These are phyloP conservation scores for Pichia sp. DNA, from an alignment of 1,139 yeast species.

Conservation along the genomic window DNA sequence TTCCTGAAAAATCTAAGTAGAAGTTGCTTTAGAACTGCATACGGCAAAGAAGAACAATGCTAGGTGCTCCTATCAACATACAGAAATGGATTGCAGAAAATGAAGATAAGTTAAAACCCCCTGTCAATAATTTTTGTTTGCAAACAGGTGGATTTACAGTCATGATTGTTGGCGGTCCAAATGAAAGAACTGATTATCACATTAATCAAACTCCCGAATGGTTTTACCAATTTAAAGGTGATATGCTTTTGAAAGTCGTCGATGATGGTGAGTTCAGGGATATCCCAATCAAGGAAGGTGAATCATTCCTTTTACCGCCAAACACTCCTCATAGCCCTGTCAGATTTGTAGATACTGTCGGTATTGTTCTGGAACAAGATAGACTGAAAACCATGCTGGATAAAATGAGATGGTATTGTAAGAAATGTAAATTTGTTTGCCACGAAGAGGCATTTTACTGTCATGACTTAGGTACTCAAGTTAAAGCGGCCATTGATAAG, in stretches of 20 bases:
- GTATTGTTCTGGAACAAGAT: constrained; percentile 92
- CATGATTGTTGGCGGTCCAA: constrained; percentile 94
- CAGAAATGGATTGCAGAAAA: constrained; percentile 79
- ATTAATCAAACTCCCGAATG: constrained; percentile 93
- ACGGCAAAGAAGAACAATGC: constrained; percentile 35
- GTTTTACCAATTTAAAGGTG: constrained; percentile 82
- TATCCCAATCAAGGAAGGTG: constrained; percentile 75
- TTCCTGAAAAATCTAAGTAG: no score
- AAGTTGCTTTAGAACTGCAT: not conserved
- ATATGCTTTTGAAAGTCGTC: constrained; percentile 79
- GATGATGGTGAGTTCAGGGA: constrained; percentile 77
- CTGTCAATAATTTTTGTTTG: constrained; percentile 84
- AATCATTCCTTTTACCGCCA: constrained; percentile 76
- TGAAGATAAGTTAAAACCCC: constrained; percentile 71
- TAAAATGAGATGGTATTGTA: constrained; percentile 72
- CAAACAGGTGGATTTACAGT: constrained; percentile 91
- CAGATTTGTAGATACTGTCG: constrained; percentile 77
- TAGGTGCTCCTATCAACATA: constrained; percentile 66
- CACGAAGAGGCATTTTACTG: constrained; percentile 71
- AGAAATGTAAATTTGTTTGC: constrained; percentile 56
- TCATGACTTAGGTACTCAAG: constrained; percentile 82
- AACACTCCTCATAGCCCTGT: constrained; percentile 90
- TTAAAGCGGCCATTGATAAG: constrained; percentile 69
- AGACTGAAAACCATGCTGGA: constrained; percentile 56
- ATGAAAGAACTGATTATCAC: constrained; percentile 89